Evolutionary conservation across 331 rosid species (phyloP), one percentile per base, ranked within the genome.

Genomic region (Malus hybrid): DNA sequence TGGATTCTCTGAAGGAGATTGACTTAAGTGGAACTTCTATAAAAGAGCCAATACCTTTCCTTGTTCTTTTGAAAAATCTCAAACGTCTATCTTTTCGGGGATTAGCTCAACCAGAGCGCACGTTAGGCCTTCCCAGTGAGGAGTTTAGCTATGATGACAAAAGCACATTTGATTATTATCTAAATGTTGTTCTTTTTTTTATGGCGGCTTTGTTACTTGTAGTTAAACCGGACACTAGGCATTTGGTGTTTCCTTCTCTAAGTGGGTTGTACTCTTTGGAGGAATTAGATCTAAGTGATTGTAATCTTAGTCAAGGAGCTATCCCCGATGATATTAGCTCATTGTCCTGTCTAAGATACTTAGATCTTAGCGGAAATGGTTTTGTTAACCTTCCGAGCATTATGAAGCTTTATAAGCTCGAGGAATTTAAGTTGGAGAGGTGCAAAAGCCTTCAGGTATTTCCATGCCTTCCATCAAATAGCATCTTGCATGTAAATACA

Each of bases 21-120:
- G 76, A 81, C 52, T 27, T 65, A 32, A 65, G 80, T 39, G 33
- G 71, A 67, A 72, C 83, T 1, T 29, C 81, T 29, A 39, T 59
- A 31, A 66, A 24, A 27, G 34, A 29, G 15, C 15, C 10, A n/a
- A 3, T n/a, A 6, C 9, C 28, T 24, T 24, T 14, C 6, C 2
- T 60, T 60, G 19, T 4, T 4, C 69, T 64, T 31, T 8, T 32
- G 69, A 52, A 54, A 48, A 66, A 55, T 22, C 32, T 2, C 4
- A 12, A 63, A 56, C 10, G 6, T 10, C 22, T 8, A 32, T 6
- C 4, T 2, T 48, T n/a, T 5, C 4, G 20, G 31, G 14, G 34
- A 22, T 3, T n/a, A 32, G 27, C 2, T 54, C n/a, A 57, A 29
- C 20, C 12, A 29, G 14, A 4, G 36, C 19, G 36, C 36, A 33